Evolutionary conservation across 176 grass and related monocot species (phyloP).

Genomic region (Bonia amplexicaulis): DNA sequence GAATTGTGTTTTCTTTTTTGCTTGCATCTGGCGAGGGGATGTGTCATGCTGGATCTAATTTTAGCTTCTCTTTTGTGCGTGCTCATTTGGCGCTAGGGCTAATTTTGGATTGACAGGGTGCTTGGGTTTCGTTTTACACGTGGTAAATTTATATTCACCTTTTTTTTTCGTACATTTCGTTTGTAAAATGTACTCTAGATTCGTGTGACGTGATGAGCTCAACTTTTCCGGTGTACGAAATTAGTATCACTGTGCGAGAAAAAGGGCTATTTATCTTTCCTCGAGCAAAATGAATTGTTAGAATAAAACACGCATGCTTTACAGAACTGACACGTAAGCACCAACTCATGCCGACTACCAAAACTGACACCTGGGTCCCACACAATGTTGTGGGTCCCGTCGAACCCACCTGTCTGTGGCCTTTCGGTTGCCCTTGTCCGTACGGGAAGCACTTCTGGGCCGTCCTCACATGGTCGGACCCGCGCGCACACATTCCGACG

Average conservation of each 20-base stretch:
- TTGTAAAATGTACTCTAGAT: not conserved
- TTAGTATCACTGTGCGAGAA: too few species aligned
- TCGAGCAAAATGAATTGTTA: too few species aligned
- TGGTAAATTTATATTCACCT: not conserved
- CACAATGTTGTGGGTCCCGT: not conserved
- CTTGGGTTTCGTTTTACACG: not conserved
- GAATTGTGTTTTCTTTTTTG: not conserved
- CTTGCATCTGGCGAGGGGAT: not conserved
- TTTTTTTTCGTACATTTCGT: not conserved
- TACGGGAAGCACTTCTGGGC: not conserved
- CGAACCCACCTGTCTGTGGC: not conserved
- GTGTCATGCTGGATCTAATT: not conserved
- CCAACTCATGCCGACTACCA: fast-evolving
- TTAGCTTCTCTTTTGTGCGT: not conserved
- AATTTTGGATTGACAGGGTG: not conserved
- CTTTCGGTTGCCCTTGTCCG: fast-evolving
- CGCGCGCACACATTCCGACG: not conserved
- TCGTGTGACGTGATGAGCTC: too few species aligned
- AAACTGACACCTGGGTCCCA: not conserved
- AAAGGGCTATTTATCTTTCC: not conserved
- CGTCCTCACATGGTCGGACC: not conserved
- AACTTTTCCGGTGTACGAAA: too few species aligned
- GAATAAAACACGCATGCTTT: too few species aligned
- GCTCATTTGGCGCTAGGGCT: not conserved
- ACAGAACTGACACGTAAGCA: too few species aligned